phyloP scores from a whole-genome alignment of 2,329 filamentous ascomycete genomes.

The Pseudocercospora crystallina region DNA sequence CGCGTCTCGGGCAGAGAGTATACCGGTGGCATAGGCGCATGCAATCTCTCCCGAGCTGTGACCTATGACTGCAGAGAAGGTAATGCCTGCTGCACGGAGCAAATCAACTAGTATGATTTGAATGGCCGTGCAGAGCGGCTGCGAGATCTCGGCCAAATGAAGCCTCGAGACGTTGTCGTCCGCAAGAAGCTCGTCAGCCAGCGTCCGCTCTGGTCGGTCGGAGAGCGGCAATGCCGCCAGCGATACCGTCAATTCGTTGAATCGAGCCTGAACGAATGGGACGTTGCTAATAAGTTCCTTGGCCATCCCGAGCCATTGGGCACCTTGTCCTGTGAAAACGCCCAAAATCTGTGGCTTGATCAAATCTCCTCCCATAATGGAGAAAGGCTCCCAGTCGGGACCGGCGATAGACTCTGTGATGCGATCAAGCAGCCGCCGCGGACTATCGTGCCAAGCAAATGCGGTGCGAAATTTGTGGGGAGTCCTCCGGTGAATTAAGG shows the following conservation, averaged over 20 bases:
- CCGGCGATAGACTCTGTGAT: too few species aligned
- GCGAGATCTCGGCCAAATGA: conserved; percentile 36
- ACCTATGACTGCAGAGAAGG: conserved; percentile 25
- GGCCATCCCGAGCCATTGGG: conserved; percentile 17
- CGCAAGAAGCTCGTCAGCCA: conserved; percentile 41
- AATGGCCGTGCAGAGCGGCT: conserved; percentile 18
- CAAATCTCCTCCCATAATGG: conserved; percentile 46
- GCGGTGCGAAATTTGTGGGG: conserved; percentile 48
- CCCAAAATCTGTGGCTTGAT: conserved; percentile 15
- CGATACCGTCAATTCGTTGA: not conserved
- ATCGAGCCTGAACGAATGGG: not conserved
- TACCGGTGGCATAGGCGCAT: conserved; percentile 32
- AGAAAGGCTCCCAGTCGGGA: conserved; percentile 57
- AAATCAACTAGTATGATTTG: conserved; percentile 18
- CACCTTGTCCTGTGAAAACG: conserved; percentile 20
- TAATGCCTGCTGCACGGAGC: conserved; percentile 19
- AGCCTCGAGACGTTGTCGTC: conserved; percentile 38
- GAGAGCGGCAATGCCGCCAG: not conserved
- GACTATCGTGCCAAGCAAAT: too few species aligned
- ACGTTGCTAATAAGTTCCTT: conserved; percentile 20
- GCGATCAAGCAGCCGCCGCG: too few species aligned
- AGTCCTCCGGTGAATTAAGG: conserved; percentile 5
- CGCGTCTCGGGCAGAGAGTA: conserved; percentile 16
- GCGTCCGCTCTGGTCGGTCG: not conserved
- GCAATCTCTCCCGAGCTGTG: conserved; percentile 38